Evolutionary conservation across 2,329 filamentous ascomycete genomes (phyloP), one percentile per base, ranked within the genome.

Genomic region (Exophiala bonariae): DNA sequence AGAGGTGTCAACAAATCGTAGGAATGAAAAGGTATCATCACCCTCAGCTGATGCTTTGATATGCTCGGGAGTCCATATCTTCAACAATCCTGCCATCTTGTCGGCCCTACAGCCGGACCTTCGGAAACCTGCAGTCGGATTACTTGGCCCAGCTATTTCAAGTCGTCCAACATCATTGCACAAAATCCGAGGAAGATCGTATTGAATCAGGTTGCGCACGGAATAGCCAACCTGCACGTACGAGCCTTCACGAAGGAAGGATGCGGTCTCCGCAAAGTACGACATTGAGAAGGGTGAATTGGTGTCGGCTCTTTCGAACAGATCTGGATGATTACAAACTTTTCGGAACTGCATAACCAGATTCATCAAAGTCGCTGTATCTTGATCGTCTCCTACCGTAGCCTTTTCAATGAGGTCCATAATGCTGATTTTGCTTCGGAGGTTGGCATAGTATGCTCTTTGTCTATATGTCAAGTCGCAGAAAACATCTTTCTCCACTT

Each of bases 281-380:
- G 84, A 82, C 59, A 86, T 83, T 1, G 89, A 86, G 61, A 92
- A 85, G 0, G 93, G 89, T 7, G 91, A 96, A 18, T 81, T 85
- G 7, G 89, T 95, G 52, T 97, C 92, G 8, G 92, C 91, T 36
- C 93, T 86, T 69, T 99, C 91, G 59, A 99, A 99, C 26, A 99
- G 72, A 70, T 99, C 93, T 0, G 93, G 93, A 65, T 99, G 93
- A 64, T 99, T 99, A 74, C 93, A 99, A 47, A 99, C 93, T 72
- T 99, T 99, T 61, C 93, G 83, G 80, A 99, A 99, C 71, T 99
- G 93, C 93, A 99, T 99, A 55, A 99, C 93, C 56, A 99, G 77
- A 69, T 99, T 99, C 93, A 99, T 97, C 61, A 99, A 72, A 1
- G 92, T 97, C 32, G 92, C 91, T 28, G 89, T 95, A 64, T 97